Conservation (phyloP, 805 yeast species). For the Suhomyces canberraensis region DNA sequence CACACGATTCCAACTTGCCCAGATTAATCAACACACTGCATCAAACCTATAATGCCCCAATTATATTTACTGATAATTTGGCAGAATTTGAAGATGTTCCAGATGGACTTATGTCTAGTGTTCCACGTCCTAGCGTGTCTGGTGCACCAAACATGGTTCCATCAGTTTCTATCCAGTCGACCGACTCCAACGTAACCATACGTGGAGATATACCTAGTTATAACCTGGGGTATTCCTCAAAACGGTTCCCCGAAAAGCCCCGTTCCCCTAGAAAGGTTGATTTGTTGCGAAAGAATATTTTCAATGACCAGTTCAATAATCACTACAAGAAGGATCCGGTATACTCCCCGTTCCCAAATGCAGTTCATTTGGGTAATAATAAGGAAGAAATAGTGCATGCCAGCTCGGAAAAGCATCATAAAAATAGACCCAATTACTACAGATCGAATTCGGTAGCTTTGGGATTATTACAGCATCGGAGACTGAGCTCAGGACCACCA, state of each 20-base stretch:
- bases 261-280: conserved; percentile 1
- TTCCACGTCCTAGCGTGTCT: conserved; percentile 26
- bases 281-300: conserved; percentile 9
- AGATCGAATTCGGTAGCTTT: conserved; percentile 41
- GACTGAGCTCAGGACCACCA: conserved; percentile 1
- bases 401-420: conserved; percentile 14
- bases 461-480: conserved; percentile 33
- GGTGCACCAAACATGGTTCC: conserved; percentile 11
- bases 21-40: conserved; percentile 14
- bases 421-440: conserved; percentile 24
- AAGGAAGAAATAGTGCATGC: conserved; percentile 23
- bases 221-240: background rate
- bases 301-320: conserved; percentile 34
- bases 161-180: conserved; percentile 13
- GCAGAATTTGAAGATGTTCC: conserved; percentile 44
- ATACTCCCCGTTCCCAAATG: conserved; percentile 37
- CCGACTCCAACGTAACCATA: conserved; percentile 16
- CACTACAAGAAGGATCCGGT: conserved; percentile 49
- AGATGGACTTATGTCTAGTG: conserved; percentile 30
- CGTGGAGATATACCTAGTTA: background rate
- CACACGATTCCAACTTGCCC: conserved; percentile 42
- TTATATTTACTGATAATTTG: conserved; percentile 26
- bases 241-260: background rate
- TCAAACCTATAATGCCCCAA: conserved; percentile 24
- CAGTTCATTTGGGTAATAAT: conserved; percentile 37